These are phyloP conservation scores for Cryptosporidium ubiquitum DNA, from an alignment of 169 alveolate genomes.

Conservation along the genomic window DNA sequence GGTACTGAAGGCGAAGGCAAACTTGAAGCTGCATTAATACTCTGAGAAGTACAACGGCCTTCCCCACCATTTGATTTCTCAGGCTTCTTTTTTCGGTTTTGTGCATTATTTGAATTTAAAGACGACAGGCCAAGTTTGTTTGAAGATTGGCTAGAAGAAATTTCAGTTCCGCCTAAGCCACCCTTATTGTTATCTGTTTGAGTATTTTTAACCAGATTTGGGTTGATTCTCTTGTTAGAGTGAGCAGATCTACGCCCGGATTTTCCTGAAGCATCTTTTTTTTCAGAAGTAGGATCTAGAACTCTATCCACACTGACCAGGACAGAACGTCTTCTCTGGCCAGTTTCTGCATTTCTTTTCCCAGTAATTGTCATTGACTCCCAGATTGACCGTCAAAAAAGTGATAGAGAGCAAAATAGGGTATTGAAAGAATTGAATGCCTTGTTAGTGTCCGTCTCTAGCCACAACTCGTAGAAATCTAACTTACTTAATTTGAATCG, in stretches of 20 bases:
- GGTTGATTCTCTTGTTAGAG: constrained; percentile 7
- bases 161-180: not conserved
- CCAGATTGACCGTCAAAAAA: not conserved
- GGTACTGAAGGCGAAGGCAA: not conserved
- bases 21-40: not conserved
- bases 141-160: not conserved
- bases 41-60: not conserved
- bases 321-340: constrained; percentile 34
- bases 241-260: constrained; percentile 19
- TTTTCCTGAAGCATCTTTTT: constrained; percentile 5
- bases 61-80: not conserved
- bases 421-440: not conserved
- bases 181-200: not conserved
- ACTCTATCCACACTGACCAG: constrained; percentile 6
- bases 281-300: constrained; percentile 4
- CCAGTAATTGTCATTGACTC: not conserved
- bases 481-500: not conserved
- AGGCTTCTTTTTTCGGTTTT: not conserved
- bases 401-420: not conserved
- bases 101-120: not conserved
- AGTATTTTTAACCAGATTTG: not conserved
- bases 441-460: constrained; percentile 15
- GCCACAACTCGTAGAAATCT: not conserved
- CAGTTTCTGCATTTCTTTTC: constrained; percentile 3
- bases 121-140: not conserved